These are phyloP conservation scores for Jackrogersella multiformis DNA, from an alignment of 495 filamentous ascomycete species.

Conservation along the genomic window DNA sequence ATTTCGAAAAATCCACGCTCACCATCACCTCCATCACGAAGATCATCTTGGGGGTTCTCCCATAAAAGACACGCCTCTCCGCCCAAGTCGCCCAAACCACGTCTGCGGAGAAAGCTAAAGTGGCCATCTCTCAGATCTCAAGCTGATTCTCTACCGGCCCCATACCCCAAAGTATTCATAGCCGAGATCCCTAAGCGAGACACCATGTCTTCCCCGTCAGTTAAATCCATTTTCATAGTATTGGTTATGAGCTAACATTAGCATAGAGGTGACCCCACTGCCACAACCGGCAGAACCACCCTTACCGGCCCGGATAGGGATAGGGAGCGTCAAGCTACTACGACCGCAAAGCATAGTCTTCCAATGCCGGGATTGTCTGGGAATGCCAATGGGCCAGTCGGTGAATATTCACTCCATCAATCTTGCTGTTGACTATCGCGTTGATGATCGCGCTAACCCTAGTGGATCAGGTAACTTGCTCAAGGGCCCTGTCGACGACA, in stretches of 20 bases:
- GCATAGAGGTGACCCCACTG: slow-evolving; percentile 27
- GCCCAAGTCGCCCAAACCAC: slow-evolving; percentile 13
- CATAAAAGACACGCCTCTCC: background rate
- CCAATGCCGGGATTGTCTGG: slow-evolving; percentile 50
- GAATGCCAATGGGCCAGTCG: slow-evolving; percentile 47
- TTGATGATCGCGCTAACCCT: background rate
- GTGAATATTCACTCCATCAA: slow-evolving; percentile 12
- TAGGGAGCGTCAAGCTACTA: background rate
- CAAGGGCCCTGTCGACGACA: slow-evolving; percentile 52
- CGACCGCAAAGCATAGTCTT: slow-evolving; percentile 31
- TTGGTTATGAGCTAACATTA: background rate
- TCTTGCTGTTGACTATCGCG: background rate
- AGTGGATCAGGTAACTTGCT: slow-evolving; percentile 44
- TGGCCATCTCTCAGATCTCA: slow-evolving; percentile 31
- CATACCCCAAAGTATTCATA: slow-evolving; percentile 6
- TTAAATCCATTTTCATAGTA: background rate
- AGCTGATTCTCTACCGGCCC: background rate
- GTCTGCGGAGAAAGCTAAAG: slow-evolving; percentile 35
- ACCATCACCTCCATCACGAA: slow-evolving; percentile 34
- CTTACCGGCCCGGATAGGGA: slow-evolving; percentile 22
- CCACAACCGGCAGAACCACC: slow-evolving; percentile 28
- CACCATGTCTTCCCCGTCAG: slow-evolving; percentile 48
- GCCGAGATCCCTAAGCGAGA: background rate
- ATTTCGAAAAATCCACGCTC: slow-evolving; percentile 17
- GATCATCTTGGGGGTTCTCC: slow-evolving; percentile 28